These are phyloP conservation scores for Durio zibethinus DNA, from an alignment of 345 rosid species.

Conservation along the genomic window DNA sequence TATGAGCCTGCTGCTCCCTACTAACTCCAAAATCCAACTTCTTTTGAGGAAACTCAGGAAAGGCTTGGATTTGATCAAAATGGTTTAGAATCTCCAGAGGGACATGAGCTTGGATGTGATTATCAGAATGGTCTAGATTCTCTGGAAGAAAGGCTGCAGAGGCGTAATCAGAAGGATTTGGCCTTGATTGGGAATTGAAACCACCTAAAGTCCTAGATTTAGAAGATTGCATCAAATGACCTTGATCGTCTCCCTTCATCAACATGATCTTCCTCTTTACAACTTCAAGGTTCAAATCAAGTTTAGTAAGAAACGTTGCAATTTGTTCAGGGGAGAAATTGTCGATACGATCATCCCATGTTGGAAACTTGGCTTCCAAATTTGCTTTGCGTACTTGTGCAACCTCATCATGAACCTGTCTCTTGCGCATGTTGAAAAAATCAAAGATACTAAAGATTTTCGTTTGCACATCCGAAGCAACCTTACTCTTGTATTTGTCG, in stretches of 20 bases:
- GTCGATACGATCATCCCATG: conserved; percentile 15
- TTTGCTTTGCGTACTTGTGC: background rate
- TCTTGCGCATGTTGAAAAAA: background rate
- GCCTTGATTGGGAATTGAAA: background rate
- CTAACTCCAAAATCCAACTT: background rate
- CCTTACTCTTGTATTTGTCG: background rate
- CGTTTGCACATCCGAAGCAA: background rate
- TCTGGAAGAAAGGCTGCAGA: background rate
- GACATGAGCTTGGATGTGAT: background rate
- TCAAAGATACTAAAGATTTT: background rate
- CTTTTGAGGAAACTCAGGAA: background rate
- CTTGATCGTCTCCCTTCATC: background rate
- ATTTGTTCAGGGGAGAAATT: background rate
- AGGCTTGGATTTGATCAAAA: background rate
- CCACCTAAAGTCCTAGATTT: background rate
- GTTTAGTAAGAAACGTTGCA: background rate
- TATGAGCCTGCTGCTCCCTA: background rate
- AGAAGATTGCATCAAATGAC: background rate
- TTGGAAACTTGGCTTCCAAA: conserved; percentile 5
- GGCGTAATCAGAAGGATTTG: background rate
- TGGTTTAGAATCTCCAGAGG: background rate
- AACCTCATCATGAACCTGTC: background rate
- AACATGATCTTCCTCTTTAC: background rate
- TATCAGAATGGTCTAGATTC: background rate
- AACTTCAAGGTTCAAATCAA: conserved; percentile 2